Evolutionary conservation across 1,139 yeast genomes (phyloP).

Genomic region (Kluyveromyces marxianus): DNA sequence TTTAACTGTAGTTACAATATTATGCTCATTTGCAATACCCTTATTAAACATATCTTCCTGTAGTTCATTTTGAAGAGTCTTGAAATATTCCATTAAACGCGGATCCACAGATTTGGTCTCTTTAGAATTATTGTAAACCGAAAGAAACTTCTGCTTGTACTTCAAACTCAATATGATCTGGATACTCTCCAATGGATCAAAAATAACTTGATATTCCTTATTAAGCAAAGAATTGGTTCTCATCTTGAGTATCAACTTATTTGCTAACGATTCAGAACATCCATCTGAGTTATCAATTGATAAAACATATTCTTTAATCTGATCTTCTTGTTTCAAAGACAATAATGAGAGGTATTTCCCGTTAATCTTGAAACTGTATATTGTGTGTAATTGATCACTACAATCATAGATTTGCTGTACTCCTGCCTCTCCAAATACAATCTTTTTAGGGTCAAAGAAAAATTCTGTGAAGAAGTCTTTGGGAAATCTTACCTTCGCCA

Average conservation of each 20-base stretch:
- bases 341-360: slow-evolving; percentile 44
- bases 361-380: slow-evolving; percentile 41
- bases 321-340: slow-evolving; percentile 42
- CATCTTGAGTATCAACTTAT: slow-evolving; percentile 41
- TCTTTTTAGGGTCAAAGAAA: slow-evolving; percentile 24
- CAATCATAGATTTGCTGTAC: slow-evolving; percentile 23
- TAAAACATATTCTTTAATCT: slow-evolving; percentile 32
- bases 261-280: slow-evolving; percentile 31
- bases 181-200: slow-evolving; percentile 39
- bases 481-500: slow-evolving; percentile 22
- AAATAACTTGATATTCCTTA: slow-evolving; percentile 48
- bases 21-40: slow-evolving; percentile 11
- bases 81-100: slow-evolving; percentile 21
- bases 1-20: slow-evolving; percentile 6
- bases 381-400: slow-evolving; percentile 17
- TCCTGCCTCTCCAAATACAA: slow-evolving; percentile 29
- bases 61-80: slow-evolving; percentile 19
- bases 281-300: slow-evolving; percentile 25
- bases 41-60: slow-evolving; percentile 23
- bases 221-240: slow-evolving; percentile 43
- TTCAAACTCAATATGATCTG: slow-evolving; percentile 34
- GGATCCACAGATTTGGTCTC: slow-evolving; percentile 20
- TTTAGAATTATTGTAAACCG: slow-evolving; percentile 22
- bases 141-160: slow-evolving; percentile 35
- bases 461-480: slow-evolving; percentile 22